A percentile compares a stretch with the other conserved stretches of the same genome.
Conservation (phyloP, 768 basidiomycete genomes). For the Leucocoprinus sp. region DNA sequence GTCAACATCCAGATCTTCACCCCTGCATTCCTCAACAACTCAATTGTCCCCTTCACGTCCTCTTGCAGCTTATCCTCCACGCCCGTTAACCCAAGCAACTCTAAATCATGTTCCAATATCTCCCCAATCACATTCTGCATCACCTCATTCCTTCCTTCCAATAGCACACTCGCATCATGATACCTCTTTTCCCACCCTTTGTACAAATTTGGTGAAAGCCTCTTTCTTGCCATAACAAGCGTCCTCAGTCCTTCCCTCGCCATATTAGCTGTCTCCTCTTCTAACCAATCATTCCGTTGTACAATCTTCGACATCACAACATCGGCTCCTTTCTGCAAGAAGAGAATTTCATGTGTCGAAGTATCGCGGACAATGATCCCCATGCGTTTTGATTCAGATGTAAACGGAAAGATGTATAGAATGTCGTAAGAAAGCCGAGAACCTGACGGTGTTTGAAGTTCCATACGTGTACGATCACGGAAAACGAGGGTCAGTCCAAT, state of each 20-base stretch:
- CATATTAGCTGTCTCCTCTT: constrained; percentile 99
- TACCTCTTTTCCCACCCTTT: constrained; percentile 63
- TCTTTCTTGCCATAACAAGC: constrained; percentile 83
- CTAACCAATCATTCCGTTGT: constrained; percentile 96
- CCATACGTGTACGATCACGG: constrained; percentile 88
- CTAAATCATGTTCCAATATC: constrained; percentile 81
- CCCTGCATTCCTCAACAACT: constrained; percentile 88
- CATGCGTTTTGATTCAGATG: constrained; percentile 98
- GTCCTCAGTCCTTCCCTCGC: constrained; percentile 93
- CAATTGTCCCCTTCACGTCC: constrained; percentile 89
- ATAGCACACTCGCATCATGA: constrained; percentile 69
- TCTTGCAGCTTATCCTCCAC: constrained; percentile 99
- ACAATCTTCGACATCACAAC: constrained; percentile 97
- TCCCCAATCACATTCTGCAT: constrained; percentile 69
- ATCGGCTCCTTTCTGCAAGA: constrained; percentile 96
- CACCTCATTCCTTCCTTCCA: constrained; percentile 76
- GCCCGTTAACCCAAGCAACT: constrained; percentile 91
- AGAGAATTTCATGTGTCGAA: constrained; percentile 69
- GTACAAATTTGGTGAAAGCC: constrained; percentile 62
- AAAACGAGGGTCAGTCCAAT: constrained; percentile 85
- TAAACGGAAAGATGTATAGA: constrained; percentile 95
- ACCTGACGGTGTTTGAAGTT: constrained; percentile 67
- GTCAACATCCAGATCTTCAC: constrained; percentile 99
- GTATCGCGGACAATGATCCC: constrained; percentile 88
- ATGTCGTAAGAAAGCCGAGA: constrained; percentile 67